phyloP scores from a whole-genome alignment of 495 filamentous ascomycete genomes.

The Emericellopsis terricola region DNA sequence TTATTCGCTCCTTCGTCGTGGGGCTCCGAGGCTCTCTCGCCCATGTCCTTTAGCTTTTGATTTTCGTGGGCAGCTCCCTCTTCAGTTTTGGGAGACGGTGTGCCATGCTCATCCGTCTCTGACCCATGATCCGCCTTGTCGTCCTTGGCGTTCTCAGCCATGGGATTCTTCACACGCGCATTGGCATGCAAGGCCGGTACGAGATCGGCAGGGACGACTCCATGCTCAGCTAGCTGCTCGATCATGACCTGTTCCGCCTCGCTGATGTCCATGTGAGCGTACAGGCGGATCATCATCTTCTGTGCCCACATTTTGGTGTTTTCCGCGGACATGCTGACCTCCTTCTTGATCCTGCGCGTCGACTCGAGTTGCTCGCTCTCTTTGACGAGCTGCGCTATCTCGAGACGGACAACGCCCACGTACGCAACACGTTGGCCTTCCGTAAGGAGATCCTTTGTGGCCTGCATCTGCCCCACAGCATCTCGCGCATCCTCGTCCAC shows the following conservation, averaged over 20 bases:
- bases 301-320: conserved; percentile 89
- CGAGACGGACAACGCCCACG: conserved; percentile 69
- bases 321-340: conserved; percentile 48
- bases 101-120: conserved; percentile 2
- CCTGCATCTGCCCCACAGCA: conserved; percentile 75
- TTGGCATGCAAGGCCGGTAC: conserved; percentile 82
- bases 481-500: conserved; percentile 74
- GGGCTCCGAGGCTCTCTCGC: not conserved
- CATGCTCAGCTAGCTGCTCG: conserved; percentile 86
- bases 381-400: conserved; percentile 57
- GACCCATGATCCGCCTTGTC: conserved; percentile 1
- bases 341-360: conserved; percentile 43
- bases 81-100: no score
- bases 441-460: conserved; percentile 87
- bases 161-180: conserved; percentile 81
- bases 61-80: no score
- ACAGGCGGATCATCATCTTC: conserved; percentile 88
- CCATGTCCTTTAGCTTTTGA: not conserved
- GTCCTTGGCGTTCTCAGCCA: conserved; percentile 24
- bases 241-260: conserved; percentile 93
- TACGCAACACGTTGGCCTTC: conserved; percentile 95
- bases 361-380: conserved; percentile 40
- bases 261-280: conserved; percentile 91
- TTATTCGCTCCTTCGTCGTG: conserved; percentile 3
- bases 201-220: conserved; percentile 67